A percentile compares a stretch with the other conserved stretches of the same genome.
Conservation (phyloP, 192 early-diverging fungal genomes). For the Backusella parvicylindrica region DNA sequence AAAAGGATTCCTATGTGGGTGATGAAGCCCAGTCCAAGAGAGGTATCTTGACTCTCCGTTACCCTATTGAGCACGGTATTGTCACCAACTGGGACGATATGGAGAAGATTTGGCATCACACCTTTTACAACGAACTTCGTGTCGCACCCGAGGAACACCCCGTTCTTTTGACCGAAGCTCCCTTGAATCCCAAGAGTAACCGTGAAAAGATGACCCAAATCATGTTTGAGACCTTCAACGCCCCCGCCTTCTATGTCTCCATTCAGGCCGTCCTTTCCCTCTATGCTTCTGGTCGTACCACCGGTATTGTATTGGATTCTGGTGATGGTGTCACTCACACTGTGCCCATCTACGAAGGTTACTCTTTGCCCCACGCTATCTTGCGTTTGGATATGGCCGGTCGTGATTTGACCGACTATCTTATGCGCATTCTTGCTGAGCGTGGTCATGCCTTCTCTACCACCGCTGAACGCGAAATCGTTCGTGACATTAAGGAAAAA, state of each 20-base stretch:
- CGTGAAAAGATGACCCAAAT: constrained; percentile 99
- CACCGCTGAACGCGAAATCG: constrained; percentile 96
- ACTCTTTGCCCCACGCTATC: constrained; percentile 92
- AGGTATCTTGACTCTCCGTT: constrained; percentile 83
- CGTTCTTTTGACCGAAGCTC: constrained; percentile 95
- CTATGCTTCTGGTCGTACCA: constrained; percentile 95
- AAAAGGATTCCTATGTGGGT: constrained; percentile 89
- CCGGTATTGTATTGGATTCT: constrained; percentile 98
- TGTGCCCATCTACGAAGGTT: constrained; percentile 98
- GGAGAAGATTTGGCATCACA: constrained; percentile 98
- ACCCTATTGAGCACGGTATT: constrained; percentile 91
- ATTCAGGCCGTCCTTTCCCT: constrained; percentile 97
- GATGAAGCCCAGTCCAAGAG: constrained; percentile 90
- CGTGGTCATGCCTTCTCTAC: constrained; percentile 96
- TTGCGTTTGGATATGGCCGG: constrained; percentile 96
- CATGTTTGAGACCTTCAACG: constrained; percentile 99
- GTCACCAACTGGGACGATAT: constrained; percentile 94
- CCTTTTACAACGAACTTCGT: constrained; percentile 97
- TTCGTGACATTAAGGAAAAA: constrained; percentile 99
- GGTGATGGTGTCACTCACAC: constrained; percentile 98
- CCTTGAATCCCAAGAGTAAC: constrained; percentile 97
- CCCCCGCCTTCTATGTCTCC: constrained; percentile 95
- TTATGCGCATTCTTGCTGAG: constrained; percentile 91
- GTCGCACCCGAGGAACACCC: constrained; percentile 98
- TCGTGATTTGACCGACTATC: constrained; percentile 93